Base-by-base conservation (phyloP, 768 basidiomycete species). In the Rhizopogon roseolus region DNA sequence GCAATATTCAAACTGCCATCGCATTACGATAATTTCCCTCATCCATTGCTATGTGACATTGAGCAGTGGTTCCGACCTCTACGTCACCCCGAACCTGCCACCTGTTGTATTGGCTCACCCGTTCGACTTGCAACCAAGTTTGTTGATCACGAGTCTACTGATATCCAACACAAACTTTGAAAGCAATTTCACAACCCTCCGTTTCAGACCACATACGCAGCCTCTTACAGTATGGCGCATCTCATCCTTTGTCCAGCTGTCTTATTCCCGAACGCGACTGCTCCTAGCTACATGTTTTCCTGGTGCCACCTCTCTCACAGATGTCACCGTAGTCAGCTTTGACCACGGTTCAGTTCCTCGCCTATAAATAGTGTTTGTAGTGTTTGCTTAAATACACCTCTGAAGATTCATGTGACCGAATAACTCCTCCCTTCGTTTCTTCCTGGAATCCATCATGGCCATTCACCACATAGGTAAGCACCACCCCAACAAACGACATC, bases 11-110 rank as follows among this genome's bases (percentile, higher is more conserved):
- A 53, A 29, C 55, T 69, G 3, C 66, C 64, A 4, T 5, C 27
- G 0, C 37, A 60, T 8, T 64, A 55, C 11, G 46, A 50, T 0
- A 0, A 29, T 4, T 54, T 57, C 6, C 45, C 53, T 0, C 56
- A 65, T 13, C 64, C 61, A 0, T 54, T 71, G 3, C 64, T 57
- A 0, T 68, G n/a, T n/a, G n/a, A 68, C 41, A 45, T 70, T 9
- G 61, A n/a, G n/a, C n/a, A 69, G 29, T 68, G 62, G 64, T 66
- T 64, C 36, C 60, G 53, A 6, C 43, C 57, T 2, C 49, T 66
- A 36, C 28, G n/a, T 22, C 27, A 27, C 5, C 49, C 36, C 3
- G 48, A 55, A 19, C 28, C 49, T 3, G 28, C 29, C 6, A 25
- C 39, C 36, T 16, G 32, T 43, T 50, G 19, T 43, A 55, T 39